Base-by-base conservation (phyloP, 108 stramenopile species). In the Pseudonitzschia multiseries region DNA sequence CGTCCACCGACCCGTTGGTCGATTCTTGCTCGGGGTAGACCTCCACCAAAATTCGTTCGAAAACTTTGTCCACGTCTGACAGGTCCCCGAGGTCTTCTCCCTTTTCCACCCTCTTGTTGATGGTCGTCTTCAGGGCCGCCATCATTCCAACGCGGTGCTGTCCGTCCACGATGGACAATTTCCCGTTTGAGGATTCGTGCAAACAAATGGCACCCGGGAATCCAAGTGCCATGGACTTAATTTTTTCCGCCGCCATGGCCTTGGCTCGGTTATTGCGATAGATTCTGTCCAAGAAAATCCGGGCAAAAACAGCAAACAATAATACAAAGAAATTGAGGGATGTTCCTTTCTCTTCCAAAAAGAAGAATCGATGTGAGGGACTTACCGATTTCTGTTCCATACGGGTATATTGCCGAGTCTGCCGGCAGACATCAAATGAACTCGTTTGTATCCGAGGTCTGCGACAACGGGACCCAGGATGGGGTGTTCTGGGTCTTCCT, bases 131-230 rank as follows among this genome's bases (percentile, higher is more conserved):
- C 65, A 91, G 68, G 15, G 86, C 33, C 10, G 79, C 69, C 74
- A 88, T 82, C 82, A 86, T 86, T 31, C 89, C 89, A 15, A 86
- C 81, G 28, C 89, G 78, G 66, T 91, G 89, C 74, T 91, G 89
- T 24, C 89, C 89, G 52, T 91, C 89, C 27, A 91, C 65, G 54
- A 91, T 85, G 17, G 72, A 74, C 20, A 85, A 46, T 18, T 71
- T 69, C 2, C 89, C 89, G 27, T 68, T 67, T 4, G 27, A 6
- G 26, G 31, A 67, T 69, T 89, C 89, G 71, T 84, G 81, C 14
- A 93, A 50, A 15, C 83, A 72, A 76, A 93, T 89, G n/a, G 83
- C 78, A 14, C 92, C 92, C 15, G 92, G 92, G 9, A 89, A 71
- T 4, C 92, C 92, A 43, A 84, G 69, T 72, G 81, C 79, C 65